Percentiles rank a stretch among this genome's conserved stretches.
phyloP scores from a whole-genome alignment of 768 basidiomycete genomes.

The Naganishia onofrii region DNA sequence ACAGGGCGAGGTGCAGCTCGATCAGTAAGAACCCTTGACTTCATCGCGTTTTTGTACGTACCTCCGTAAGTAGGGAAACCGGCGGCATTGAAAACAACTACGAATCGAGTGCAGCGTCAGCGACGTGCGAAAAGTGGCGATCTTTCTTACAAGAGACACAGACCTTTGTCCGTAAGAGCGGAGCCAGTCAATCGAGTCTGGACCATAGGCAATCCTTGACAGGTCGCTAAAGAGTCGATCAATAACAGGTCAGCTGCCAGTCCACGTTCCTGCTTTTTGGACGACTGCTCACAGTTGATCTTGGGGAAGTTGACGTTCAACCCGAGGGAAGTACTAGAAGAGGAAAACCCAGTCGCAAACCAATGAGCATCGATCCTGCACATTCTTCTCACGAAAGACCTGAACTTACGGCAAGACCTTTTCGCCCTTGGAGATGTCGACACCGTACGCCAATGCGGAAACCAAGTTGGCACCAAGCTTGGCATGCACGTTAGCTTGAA shows the following conservation, averaged over 20 bases:
- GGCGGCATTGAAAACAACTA: conserved; percentile 21
- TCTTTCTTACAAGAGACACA: background rate
- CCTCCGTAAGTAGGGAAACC: conserved; percentile 25
- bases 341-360: background rate
- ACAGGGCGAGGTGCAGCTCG: background rate
- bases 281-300: conserved; percentile 16
- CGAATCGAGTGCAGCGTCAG: background rate
- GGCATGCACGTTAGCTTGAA: conserved; percentile 23
- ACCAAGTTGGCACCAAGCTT: conserved; percentile 22
- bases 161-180: conserved; percentile 24
- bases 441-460: conserved; percentile 21
- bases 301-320: conserved; percentile 30
- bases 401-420: conserved; percentile 23
- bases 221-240: background rate
- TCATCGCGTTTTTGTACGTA: background rate
- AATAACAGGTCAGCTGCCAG: background rate
- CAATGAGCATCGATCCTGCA: background rate
- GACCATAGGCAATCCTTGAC: conserved; percentile 24
- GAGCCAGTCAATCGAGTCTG: conserved; percentile 26
- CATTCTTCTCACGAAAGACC: background rate
- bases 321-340: conserved; percentile 6
- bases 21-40: no score
- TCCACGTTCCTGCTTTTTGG: no score
- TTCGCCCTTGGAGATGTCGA: conserved; percentile 18
- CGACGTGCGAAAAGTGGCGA: no score